Conservation (phyloP, 305 asterid species). For the Fraxinus platypoda region DNA sequence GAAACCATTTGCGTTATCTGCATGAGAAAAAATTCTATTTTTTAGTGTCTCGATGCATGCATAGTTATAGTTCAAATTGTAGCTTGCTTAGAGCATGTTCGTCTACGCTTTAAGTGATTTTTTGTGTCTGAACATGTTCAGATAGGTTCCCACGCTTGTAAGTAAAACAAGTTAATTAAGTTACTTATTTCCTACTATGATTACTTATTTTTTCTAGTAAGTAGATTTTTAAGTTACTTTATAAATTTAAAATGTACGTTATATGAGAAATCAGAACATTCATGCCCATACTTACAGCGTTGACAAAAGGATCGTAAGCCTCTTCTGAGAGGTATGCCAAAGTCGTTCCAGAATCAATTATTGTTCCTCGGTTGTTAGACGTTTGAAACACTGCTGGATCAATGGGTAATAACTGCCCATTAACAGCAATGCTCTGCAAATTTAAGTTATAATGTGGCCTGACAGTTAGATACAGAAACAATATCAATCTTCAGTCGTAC, state of each 20-base stretch:
- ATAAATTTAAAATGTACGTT: background rate
- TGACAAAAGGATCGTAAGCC: slow-evolving; percentile 50
- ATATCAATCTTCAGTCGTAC: background rate
- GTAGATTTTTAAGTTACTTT: background rate
- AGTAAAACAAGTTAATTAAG: background rate
- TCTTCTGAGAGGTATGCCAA: slow-evolving; percentile 54
- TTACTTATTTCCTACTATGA: background rate
- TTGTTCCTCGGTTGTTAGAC: slow-evolving; percentile 44
- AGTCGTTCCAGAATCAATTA: slow-evolving; percentile 65
- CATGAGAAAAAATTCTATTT: slow-evolving; percentile 3
- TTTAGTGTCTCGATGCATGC: background rate
- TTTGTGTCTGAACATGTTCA: background rate
- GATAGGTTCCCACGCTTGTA: background rate
- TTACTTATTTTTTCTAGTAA: background rate
- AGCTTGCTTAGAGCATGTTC: background rate
- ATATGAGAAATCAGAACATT: background rate
- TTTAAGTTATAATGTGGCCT: slow-evolving; percentile 58
- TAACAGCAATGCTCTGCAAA: slow-evolving; percentile 48
- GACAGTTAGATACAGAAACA: slow-evolving; percentile 12
- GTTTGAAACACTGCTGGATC: slow-evolving; percentile 45
- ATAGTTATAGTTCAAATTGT: background rate
- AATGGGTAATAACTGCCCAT: slow-evolving; percentile 48
- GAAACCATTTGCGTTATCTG: slow-evolving; percentile 44
- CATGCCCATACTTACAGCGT: slow-evolving; percentile 23
- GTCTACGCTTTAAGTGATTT: background rate